Percentiles rank a stretch among this genome's conserved stretches.
Conservation (phyloP, 148 eudicot species). For the Silene uniflora region DNA sequence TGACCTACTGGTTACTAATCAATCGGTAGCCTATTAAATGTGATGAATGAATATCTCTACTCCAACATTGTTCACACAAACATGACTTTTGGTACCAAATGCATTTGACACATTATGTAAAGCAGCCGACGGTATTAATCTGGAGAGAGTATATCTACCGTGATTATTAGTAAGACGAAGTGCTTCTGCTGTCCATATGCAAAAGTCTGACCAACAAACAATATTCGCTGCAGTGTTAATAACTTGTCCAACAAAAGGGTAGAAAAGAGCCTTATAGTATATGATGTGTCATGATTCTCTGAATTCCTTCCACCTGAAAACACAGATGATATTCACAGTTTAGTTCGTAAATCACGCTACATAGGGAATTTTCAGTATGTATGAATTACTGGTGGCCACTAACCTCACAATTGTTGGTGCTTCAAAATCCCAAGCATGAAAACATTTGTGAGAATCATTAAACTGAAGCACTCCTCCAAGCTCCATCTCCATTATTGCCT, state of each 20-base stretch:
- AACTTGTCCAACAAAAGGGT: slow-evolving; percentile 88
- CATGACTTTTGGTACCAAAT: no score
- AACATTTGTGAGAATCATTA: slow-evolving; percentile 84
- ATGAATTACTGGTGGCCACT: slow-evolving; percentile 1
- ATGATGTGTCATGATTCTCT: no score
- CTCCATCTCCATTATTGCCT: slow-evolving; percentile 90
- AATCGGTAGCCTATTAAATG: no score
- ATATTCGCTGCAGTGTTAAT: slow-evolving; percentile 71
- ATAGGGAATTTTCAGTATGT: background rate
- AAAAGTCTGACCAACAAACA: slow-evolving; percentile 64
- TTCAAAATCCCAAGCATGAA: slow-evolving; percentile 98
- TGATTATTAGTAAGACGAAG: slow-evolving; percentile 79
- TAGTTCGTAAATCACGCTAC: slow-evolving; percentile 5
- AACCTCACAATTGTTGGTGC: slow-evolving; percentile 89
- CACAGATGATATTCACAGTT: slow-evolving; percentile 2
- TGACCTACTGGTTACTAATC: no score
- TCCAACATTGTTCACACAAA: no score
- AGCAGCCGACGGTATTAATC: background rate
- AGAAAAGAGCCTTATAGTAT: no score
- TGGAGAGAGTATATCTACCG: slow-evolving; percentile 43
- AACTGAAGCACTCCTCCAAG: slow-evolving; percentile 91
- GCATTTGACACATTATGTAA: background rate
- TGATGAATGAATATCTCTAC: no score
- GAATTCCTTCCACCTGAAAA: slow-evolving; percentile 93
- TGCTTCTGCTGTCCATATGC: slow-evolving; percentile 61